phyloP scores from a whole-genome alignment of 495 filamentous ascomycete genomes.

The Astrothelium macrocarpum region DNA sequence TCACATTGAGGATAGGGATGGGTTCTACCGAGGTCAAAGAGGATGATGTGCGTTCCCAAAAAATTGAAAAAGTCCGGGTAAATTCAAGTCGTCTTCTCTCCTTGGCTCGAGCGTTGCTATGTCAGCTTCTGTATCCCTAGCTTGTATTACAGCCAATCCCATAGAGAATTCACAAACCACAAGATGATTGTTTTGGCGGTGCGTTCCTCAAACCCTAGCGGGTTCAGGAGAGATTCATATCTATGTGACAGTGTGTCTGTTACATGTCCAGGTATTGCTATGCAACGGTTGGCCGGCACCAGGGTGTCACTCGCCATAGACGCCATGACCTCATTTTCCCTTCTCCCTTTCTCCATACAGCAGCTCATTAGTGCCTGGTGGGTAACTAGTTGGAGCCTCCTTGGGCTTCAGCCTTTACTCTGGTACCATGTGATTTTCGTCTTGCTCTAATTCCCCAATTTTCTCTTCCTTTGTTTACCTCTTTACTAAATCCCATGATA shows the following conservation, averaged over 20 bases:
- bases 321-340: conserved; percentile 1
- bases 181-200: too few relatives aligned
- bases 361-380: not conserved
- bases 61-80: not conserved
- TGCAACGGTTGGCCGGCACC: not conserved
- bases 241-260: not conserved
- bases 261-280: too few relatives aligned
- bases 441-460: not conserved
- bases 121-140: not conserved
- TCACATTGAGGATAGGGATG: not conserved
- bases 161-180: not conserved
- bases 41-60: not conserved
- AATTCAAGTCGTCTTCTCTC: not conserved
- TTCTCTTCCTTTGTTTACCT: not conserved
- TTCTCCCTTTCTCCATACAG: conserved; percentile 2
- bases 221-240: too few relatives aligned
- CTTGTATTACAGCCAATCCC: not conserved
- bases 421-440: not conserved
- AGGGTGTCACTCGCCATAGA: not conserved
- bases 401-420: not conserved
- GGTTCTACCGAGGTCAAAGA: not conserved
- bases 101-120: not conserved
- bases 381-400: too few relatives aligned
- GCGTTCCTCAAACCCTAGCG: too few relatives aligned
- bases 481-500: not conserved